A percentile compares a stretch with the other conserved stretches of the same genome.
Conservation (phyloP, 805 yeast species). For the Teunomyces aglyptinius region DNA sequence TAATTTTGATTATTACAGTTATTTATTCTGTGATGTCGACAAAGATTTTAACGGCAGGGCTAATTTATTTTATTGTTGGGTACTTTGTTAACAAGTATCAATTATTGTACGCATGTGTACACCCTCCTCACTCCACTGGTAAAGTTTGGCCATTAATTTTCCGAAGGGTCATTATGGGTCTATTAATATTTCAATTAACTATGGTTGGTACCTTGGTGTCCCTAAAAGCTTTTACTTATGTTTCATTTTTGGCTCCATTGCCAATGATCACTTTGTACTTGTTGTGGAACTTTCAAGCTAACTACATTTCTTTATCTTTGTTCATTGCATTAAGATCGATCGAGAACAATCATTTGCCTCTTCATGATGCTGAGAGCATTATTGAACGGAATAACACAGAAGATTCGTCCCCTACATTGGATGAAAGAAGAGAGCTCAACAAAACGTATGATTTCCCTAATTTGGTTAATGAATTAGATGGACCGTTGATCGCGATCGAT, state of each 20-base stretch:
- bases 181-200: slow-evolving; percentile 81
- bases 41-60: slow-evolving; percentile 79
- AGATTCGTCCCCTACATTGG: slow-evolving; percentile 54
- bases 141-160: slow-evolving; percentile 92
- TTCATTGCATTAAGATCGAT: slow-evolving; percentile 88
- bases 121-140: slow-evolving; percentile 96
- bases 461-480: slow-evolving; percentile 67
- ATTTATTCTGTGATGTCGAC: slow-evolving; percentile 89
- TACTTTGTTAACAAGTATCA: slow-evolving; percentile 90
- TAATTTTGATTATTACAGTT: slow-evolving; percentile 79
- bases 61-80: slow-evolving; percentile 80
- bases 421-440: slow-evolving; percentile 70
- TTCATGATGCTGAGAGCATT: slow-evolving; percentile 18
- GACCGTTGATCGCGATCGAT: slow-evolving; percentile 79
- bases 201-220: slow-evolving; percentile 89
- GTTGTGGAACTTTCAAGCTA: slow-evolving; percentile 77
- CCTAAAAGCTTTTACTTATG: slow-evolving; percentile 74
- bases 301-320: slow-evolving; percentile 74
- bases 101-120: slow-evolving; percentile 84
- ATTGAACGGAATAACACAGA: neutral
- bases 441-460: slow-evolving; percentile 79
- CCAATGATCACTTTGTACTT: slow-evolving; percentile 66
- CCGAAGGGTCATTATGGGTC: slow-evolving; percentile 77
- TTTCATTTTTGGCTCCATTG: slow-evolving; percentile 70
- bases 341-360: slow-evolving; percentile 40